A percentile compares a stretch with the other conserved stretches of the same genome.
These are phyloP conservation scores for Trametes cingulata DNA, from an alignment of 768 basidiomycete genomes.

Conservation along the genomic window DNA sequence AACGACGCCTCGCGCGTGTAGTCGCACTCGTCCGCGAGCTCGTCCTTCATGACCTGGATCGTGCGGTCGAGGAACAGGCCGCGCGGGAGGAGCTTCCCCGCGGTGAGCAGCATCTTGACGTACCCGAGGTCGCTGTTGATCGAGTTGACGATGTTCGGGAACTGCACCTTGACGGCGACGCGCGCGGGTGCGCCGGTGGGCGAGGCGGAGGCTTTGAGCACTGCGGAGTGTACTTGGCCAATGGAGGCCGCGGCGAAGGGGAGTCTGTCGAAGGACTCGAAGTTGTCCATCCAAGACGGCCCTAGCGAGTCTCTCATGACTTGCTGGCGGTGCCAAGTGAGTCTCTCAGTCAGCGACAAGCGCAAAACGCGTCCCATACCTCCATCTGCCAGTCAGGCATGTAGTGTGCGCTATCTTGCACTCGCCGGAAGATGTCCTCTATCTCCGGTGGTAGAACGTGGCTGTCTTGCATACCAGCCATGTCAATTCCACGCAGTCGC, in stretches of 20 bases:
- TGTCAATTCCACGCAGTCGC: background rate
- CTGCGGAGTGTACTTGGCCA: conserved; percentile 88
- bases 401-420: conserved; percentile 95
- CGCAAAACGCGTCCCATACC: conserved; percentile 42
- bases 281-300: conserved; percentile 67
- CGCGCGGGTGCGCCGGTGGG: conserved; percentile 55
- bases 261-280: conserved; percentile 75
- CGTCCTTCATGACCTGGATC: conserved; percentile 83
- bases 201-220: conserved; percentile 52
- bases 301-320: conserved; percentile 79
- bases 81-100: conserved; percentile 78
- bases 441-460: conserved; percentile 85
- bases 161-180: conserved; percentile 90
- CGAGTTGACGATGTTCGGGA: conserved; percentile 86
- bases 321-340: conserved; percentile 41
- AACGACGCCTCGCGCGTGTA: conserved; percentile 83
- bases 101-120: conserved; percentile 77
- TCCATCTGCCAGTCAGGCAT: conserved; percentile 99
- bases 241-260: conserved; percentile 97
- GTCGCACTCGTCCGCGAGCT: conserved; percentile 91
- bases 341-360: background rate
- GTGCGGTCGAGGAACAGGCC: conserved; percentile 91
- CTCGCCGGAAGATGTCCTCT: conserved; percentile 84
- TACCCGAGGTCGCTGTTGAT: conserved; percentile 89
- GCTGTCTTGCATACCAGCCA: conserved; percentile 59